Evolutionary conservation across 2,329 filamentous ascomycete genomes (phyloP).

Genomic region (Diplodia mutila): DNA sequence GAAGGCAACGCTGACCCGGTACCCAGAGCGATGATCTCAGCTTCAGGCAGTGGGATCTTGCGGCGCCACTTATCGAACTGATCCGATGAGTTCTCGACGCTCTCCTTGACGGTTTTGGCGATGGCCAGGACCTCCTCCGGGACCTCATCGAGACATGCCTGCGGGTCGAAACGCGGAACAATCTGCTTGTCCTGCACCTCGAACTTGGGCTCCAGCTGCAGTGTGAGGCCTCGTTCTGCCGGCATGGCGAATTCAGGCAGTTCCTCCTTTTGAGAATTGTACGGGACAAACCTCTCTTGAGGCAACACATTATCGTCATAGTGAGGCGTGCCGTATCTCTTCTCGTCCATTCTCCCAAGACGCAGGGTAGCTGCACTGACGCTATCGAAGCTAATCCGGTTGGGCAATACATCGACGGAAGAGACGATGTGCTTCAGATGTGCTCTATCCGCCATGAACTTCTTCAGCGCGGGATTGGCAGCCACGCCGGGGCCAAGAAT

Average conservation of each 20-base stretch:
- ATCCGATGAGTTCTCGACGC: conserved; percentile 42
- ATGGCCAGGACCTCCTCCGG: conserved; percentile 57
- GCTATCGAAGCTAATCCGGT: conserved; percentile 72
- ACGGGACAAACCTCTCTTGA: conserved; percentile 35
- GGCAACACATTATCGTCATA: conserved; percentile 57
- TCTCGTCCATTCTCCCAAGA: conserved; percentile 71
- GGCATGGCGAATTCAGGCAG: conserved; percentile 31
- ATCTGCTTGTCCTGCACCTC: conserved; percentile 39
- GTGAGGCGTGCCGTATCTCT: conserved; percentile 71
- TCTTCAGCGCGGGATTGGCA: conserved; percentile 63
- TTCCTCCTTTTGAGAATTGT: conserved; percentile 29
- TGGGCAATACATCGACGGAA: conserved; percentile 72
- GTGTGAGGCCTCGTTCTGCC: conserved; percentile 48
- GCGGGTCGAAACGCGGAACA: conserved; percentile 36
- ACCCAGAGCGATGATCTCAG: conserved; percentile 83
- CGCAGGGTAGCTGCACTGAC: conserved; percentile 68
- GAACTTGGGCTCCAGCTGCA: conserved; percentile 53
- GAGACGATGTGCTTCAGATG: conserved; percentile 76
- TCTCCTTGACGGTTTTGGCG: conserved; percentile 50
- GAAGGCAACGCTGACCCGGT: conserved; percentile 90
- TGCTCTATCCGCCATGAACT: conserved; percentile 68
- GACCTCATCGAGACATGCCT: conserved; percentile 46
- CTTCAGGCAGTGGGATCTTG: conserved; percentile 73
- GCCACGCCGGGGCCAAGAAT: conserved; percentile 72
- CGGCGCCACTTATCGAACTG: conserved; percentile 60